These are phyloP conservation scores for Fusarium staphyleae DNA, from an alignment of 2,329 filamentous ascomycete genomes.

Conservation along the genomic window DNA sequence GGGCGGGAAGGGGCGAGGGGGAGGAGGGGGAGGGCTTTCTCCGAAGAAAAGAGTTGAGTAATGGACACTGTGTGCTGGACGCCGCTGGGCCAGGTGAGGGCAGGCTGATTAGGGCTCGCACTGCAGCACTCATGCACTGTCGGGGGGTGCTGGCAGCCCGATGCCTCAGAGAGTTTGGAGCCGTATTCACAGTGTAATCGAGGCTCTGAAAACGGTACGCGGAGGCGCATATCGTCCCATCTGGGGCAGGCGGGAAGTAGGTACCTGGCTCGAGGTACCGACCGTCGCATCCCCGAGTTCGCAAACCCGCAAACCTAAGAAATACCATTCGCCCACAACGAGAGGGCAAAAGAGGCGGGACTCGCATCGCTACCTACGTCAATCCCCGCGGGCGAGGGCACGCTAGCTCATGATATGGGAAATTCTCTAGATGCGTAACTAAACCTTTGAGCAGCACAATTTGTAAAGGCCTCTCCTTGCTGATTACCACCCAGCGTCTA, in stretches of 20 bases:
- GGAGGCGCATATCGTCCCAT: not conserved
- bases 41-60: constrained; percentile 21
- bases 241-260: constrained; percentile 6
- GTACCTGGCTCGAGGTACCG: constrained; percentile 5
- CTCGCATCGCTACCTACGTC: constrained; percentile 20
- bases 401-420: constrained; percentile 26
- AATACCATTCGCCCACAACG: constrained; percentile 17
- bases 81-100: not conserved
- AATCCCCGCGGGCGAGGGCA: constrained; percentile 35
- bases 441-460: too few species aligned
- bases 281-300: constrained; percentile 5
- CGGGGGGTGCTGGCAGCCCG: not conserved
- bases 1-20: constrained; percentile 44
- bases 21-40: constrained; percentile 32
- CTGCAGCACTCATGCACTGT: constrained; percentile 8
- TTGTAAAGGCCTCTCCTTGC: too few species aligned
- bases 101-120: not conserved
- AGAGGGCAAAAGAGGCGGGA: not conserved
- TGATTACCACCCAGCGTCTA: too few species aligned
- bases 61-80: constrained; percentile 24
- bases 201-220: not conserved
- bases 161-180: constrained; percentile 11
- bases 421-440: not conserved
- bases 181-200: constrained; percentile 21
- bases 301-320: too few species aligned